Evolutionary conservation across 768 basidiomycete genomes (phyloP), one percentile per base, ranked within the genome.

Genomic region (Mycena olivaceomarginata): DNA sequence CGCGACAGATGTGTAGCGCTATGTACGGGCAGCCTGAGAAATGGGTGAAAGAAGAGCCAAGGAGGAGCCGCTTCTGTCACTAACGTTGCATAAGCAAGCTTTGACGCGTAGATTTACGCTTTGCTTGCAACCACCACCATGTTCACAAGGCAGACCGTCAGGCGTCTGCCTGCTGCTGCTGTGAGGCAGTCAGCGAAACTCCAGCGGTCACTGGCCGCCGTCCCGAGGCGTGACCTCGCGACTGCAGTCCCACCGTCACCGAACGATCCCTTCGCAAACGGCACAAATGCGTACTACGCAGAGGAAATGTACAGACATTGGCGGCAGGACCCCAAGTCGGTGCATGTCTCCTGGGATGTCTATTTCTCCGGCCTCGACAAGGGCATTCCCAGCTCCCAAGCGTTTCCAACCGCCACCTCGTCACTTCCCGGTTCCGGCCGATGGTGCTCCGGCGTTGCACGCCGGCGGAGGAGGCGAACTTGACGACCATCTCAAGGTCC

Each of bases 251-350:
- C 91, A 31, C 95, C 95, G 2, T 96, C 95, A 2, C 87, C 94
- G 25, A 95, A 96, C 80, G 96, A 97, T 84, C 90, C 91, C 10
- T 98, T 99, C 84, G 98, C 97, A 15, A 98, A 96, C 74, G 97
- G 97, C 56, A 97, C 95, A 56, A 99, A 98, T 86, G 90, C 97
- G 31, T 97, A 98, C 88, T 99, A 99, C 84, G 95, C 95, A 22
- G 98, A 96, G 81, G 97, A 98, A 86, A 99, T 99, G 98, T 99
- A 98, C 87, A 92, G 93, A 79, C 93, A 94, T 80, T 97, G 96
- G 96, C 92, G 91, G 85, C 91, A 96, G 87, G 97, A 99, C 86
- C 96, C 97, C 57, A 91, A 92, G 77, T 94, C 95, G 25, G 98
- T 99, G 0, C 98, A 99, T 88, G 89, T 92, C 0, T 98, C 97